Conservation (phyloP, 2,329 filamentous ascomycete species). For the Coniochaeta prunicola region DNA sequence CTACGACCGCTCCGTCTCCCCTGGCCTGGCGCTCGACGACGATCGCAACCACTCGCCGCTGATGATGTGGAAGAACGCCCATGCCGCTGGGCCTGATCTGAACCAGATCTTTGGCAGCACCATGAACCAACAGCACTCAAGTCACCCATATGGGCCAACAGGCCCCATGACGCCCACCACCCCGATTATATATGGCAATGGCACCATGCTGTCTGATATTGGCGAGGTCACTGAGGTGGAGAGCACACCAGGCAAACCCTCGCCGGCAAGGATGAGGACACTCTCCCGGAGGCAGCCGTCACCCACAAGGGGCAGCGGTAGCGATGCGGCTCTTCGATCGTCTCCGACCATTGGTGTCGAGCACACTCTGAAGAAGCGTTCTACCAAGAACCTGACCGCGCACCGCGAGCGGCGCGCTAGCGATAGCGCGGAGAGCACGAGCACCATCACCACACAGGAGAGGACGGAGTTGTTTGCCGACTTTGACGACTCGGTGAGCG, state of each 20-base stretch:
- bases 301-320: constrained; percentile 19
- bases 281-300: constrained; percentile 21
- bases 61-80: constrained; percentile 43
- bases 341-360: constrained; percentile 39
- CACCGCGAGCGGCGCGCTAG: constrained; percentile 46
- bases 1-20: constrained; percentile 49
- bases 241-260: constrained; percentile 35
- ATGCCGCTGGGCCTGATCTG: constrained; percentile 22
- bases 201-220: constrained; percentile 63
- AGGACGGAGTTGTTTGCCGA: constrained; percentile 44
- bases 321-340: constrained; percentile 28
- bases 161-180: constrained; percentile 46
- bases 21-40: constrained; percentile 37
- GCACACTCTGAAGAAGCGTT: constrained; percentile 35
- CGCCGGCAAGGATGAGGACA: constrained; percentile 28
- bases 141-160: constrained; percentile 20
- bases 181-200: constrained; percentile 62
- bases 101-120: constrained; percentile 36
- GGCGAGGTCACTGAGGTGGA: constrained; percentile 47
- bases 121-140: constrained; percentile 26
- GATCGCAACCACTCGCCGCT: constrained; percentile 40
- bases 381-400: constrained; percentile 27
- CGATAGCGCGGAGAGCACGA: constrained; percentile 47
- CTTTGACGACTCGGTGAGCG: constrained; percentile 54
- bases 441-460: constrained; percentile 49